Base-by-base conservation (phyloP, 495 filamentous ascomycete species). In the Chaetomium tenue region DNA sequence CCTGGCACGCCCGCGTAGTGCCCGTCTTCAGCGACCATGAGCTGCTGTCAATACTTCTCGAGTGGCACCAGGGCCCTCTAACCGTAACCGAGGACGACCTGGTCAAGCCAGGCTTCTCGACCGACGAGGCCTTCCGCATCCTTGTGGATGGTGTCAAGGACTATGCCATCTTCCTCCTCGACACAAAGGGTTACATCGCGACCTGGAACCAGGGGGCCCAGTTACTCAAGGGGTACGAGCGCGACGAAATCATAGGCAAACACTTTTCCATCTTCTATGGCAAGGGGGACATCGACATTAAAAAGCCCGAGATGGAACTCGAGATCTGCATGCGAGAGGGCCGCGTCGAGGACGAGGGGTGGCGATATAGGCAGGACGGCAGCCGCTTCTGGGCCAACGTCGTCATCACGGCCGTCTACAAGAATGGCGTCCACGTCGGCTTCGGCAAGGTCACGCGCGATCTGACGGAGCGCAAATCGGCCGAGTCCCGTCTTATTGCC, bases 131-230 rank as follows among this genome's bases (percentile, higher is more conserved):
- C 0, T 86, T 86, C 66, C 82, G 80, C n/a, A 80, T 86, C 47
- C 74, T 89, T 9, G 76, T 89, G n/a, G 80, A 88, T 62, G 83
- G 82, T 0, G 84, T 88, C 62, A 86, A 85, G 68, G 86, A 88
- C 63, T 89, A 88, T 65, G 86, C 85, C 52, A 89, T 89, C 63
- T 89, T 88, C 68, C 84, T 89, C 71, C 76, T 89, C 40, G 85
- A 89, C 60, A 81, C 83, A 0, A 72, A 75, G 9, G 86, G 86
- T 28, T 67, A 81, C 61, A 82, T 89, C 26, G 79, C 77, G 3
- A 88, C 85, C 0, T 89, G 86, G 86, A 89, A 89, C 55, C 71
- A 78, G 0, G 86, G 86, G 1, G 86, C 86, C 1, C 74, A 82
- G 37, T 70, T 85, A 16, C 72, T 87, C 42, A 89, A 89, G 71